Evolutionary conservation across 441 rosid species (phyloP).

Genomic region (Corymbia citriodora): DNA sequence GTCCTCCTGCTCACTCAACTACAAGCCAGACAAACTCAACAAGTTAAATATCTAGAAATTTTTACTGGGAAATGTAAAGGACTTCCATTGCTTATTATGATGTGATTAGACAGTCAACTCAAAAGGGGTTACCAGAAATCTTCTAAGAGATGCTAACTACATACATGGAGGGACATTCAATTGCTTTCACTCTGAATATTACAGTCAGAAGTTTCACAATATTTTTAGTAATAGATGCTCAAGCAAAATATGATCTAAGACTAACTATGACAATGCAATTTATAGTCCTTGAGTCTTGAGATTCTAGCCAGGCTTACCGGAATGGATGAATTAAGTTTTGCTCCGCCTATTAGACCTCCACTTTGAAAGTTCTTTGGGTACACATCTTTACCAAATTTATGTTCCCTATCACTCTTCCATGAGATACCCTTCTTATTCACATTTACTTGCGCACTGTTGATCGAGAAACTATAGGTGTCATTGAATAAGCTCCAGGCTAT

Average conservation of each 20-base stretch:
- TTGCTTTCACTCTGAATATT: not conserved
- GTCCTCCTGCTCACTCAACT: constrained; percentile 87
- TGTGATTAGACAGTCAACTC: not conserved
- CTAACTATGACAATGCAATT: not conserved
- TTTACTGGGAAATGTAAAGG: not conserved
- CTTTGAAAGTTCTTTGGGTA: constrained; percentile 64
- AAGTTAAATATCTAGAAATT: not conserved
- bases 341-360: constrained; percentile 55
- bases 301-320: constrained; percentile 39
- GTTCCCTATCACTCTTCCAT: constrained; percentile 90
- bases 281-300: not conserved
- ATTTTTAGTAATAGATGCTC: not conserved
- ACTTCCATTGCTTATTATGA: not conserved
- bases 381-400: constrained; percentile 69
- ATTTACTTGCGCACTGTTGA: constrained; percentile 26
- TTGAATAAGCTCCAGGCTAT: constrained; percentile 97
- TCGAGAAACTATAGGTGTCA: constrained; percentile 64
- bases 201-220: not conserved
- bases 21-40: constrained; percentile 15
- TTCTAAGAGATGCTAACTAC: not conserved
- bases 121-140: not conserved
- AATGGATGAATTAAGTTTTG: constrained; percentile 23
- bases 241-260: not conserved
- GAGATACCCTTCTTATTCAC: constrained; percentile 70
- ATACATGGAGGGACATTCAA: not conserved